A percentile compares a stretch with the other conserved stretches of the same genome.
These are phyloP conservation scores for Myxozyma vanderwaltii DNA, from an alignment of 805 yeast genomes.

Conservation along the genomic window DNA sequence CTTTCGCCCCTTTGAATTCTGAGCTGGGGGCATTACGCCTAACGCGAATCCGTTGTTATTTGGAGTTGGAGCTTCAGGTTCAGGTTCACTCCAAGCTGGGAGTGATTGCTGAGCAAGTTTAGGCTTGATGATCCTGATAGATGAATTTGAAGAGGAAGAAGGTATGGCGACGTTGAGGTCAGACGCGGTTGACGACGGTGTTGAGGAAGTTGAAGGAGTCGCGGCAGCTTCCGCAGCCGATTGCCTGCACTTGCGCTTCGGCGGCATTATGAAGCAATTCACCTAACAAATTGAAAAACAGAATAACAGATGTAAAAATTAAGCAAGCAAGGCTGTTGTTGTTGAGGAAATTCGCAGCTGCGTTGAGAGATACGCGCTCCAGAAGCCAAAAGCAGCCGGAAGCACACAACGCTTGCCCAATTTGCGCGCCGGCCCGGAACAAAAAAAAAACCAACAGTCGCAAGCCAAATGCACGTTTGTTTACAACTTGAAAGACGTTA, in stretches of 20 bases:
- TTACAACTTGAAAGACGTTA: too few species aligned
- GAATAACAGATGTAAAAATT: not conserved
- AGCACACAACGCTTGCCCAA: too few species aligned
- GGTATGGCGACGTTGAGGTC: not conserved
- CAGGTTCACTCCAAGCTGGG: slow-evolving; percentile 52
- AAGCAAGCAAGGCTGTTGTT: too few species aligned
- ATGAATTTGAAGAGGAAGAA: not conserved
- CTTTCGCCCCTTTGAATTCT: slow-evolving; percentile 52
- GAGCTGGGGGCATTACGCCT: slow-evolving; percentile 65
- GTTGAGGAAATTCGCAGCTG: too few species aligned
- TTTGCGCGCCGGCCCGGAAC: too few species aligned
- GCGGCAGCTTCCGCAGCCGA: not conserved
- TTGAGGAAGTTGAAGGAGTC: slow-evolving; percentile 1
- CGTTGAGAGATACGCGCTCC: too few species aligned
- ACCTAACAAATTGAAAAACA: too few species aligned
- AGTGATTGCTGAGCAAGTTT: not conserved
- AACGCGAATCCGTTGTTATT: slow-evolving; percentile 73
- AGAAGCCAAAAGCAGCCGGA: too few species aligned
- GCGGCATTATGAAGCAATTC: not conserved
- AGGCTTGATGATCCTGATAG: not conserved
- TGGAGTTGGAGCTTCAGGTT: slow-evolving; percentile 55
- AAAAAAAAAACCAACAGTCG: too few species aligned
- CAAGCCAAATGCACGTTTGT: too few species aligned
- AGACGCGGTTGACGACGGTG: not conserved
- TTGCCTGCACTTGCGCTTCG: slow-evolving; percentile 4